Percentiles rank a stretch among this genome's conserved stretches.
Conservation (phyloP, 2,329 filamentous ascomycete genomes). For the Macrophomina pseudophaseolina region DNA sequence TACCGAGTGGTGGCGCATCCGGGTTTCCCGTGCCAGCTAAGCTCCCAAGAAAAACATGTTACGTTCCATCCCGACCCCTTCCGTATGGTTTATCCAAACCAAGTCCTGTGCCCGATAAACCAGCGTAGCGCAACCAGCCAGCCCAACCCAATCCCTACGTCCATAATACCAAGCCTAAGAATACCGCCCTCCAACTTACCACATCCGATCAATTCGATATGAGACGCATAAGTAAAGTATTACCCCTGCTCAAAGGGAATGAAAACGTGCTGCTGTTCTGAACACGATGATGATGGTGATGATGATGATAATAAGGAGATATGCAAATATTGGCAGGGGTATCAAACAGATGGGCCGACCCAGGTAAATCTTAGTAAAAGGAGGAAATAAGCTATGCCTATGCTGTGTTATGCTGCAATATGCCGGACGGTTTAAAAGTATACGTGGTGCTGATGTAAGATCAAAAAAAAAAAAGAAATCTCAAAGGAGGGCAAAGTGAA, state of each 20-base stretch:
- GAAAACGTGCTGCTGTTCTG: background rate
- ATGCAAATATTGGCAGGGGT: slow-evolving; percentile 14
- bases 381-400: background rate
- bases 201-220: background rate
- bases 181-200: background rate
- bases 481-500: background rate
- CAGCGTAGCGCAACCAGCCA: background rate
- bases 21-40: background rate
- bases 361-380: slow-evolving; percentile 12
- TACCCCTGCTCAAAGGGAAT: slow-evolving; percentile 15
- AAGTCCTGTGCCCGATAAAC: background rate
- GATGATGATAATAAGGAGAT: background rate
- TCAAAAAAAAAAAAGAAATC: background rate
- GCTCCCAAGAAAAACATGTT: background rate
- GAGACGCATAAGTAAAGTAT: background rate
- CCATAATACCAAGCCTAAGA: background rate
- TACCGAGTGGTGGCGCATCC: too few species aligned
- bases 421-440: background rate
- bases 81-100: background rate
- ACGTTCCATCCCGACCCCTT: background rate
- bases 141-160: background rate
- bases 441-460: background rate
- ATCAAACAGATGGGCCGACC: slow-evolving; percentile 25
- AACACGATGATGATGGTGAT: background rate
- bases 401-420: slow-evolving; percentile 7